Percentiles rank a stretch among this genome's conserved stretches.
Evolutionary conservation across 2,329 filamentous ascomycete genomes (phyloP).

Genomic region (Fusarium subtropicale): DNA sequence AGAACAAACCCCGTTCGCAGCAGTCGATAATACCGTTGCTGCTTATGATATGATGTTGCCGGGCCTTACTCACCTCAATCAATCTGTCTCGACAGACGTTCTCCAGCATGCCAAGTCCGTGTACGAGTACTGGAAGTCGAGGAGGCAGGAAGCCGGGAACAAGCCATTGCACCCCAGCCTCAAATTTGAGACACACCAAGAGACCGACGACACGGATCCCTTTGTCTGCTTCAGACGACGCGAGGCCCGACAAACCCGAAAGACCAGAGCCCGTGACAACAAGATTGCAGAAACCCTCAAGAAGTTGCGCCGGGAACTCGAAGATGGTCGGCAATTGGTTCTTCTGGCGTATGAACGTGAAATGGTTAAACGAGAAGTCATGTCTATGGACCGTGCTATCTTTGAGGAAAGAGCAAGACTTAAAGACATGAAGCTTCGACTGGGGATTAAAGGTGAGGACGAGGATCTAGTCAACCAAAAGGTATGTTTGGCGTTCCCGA

Average conservation of each 20-base stretch:
- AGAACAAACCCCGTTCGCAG: constrained; percentile 86
- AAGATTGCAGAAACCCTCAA: constrained; percentile 96
- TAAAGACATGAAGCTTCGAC: constrained; percentile 87
- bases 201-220: constrained; percentile 94
- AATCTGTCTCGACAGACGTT: constrained; percentile 54
- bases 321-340: constrained; percentile 86
- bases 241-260: constrained; percentile 92
- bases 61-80: constrained; percentile 66
- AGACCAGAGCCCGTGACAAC: constrained; percentile 92
- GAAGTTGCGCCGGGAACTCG: constrained; percentile 88
- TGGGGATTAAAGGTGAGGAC: constrained; percentile 91
- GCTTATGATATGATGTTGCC: constrained; percentile 81
- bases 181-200: constrained; percentile 94
- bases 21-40: constrained; percentile 88
- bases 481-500: constrained; percentile 63
- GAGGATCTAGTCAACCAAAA: constrained; percentile 96
- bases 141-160: constrained; percentile 74
- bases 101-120: constrained; percentile 77
- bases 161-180: constrained; percentile 79
- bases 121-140: constrained; percentile 89
- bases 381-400: constrained; percentile 79
- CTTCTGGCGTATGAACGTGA: constrained; percentile 84
- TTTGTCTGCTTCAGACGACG: constrained; percentile 98
- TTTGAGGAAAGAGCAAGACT: constrained; percentile 86
- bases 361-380: constrained; percentile 78